phyloP scores from a whole-genome alignment of 2,329 filamentous ascomycete species.

The Teratosphaeria nubilosa region DNA sequence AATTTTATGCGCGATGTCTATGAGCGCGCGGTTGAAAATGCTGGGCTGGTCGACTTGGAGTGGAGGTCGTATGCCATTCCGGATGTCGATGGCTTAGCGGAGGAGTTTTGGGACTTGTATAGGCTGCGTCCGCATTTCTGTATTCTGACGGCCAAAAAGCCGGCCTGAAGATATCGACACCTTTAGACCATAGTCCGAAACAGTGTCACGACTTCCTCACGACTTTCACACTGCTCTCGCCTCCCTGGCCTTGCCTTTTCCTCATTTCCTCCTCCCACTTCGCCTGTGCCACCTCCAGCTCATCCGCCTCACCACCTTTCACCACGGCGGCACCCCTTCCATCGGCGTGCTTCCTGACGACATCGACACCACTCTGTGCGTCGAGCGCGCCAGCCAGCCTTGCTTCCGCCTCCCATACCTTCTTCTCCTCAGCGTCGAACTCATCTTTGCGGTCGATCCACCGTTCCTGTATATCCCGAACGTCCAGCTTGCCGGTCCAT shows the following conservation, averaged over 20 bases:
- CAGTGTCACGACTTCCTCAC: constrained; percentile 8
- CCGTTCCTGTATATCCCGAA: constrained; percentile 84
- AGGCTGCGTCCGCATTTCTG: constrained; percentile 5
- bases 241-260: constrained; percentile 4
- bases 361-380: constrained; percentile 13
- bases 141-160: constrained; percentile 3
- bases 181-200: neutral
- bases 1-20: neutral
- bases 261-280: constrained; percentile 18
- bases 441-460: constrained; percentile 89
- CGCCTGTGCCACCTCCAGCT: constrained; percentile 19
- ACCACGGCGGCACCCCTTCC: constrained; percentile 6
- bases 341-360: constrained; percentile 14
- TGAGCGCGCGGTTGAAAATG: constrained; percentile 9
- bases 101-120: constrained; percentile 9
- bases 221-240: constrained; percentile 8
- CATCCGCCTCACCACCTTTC: constrained; percentile 16
- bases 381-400: constrained; percentile 27
- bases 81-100: constrained; percentile 2
- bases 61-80: constrained; percentile 8
- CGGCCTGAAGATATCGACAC: neutral
- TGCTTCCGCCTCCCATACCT: constrained; percentile 65
- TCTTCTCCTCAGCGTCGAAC: constrained; percentile 69
- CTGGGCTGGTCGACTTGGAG: constrained; percentile 4
- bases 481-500: constrained; percentile 58